These are phyloP conservation scores for Fusarium anguioides DNA, from an alignment of 2,329 filamentous ascomycete genomes.

Conservation along the genomic window DNA sequence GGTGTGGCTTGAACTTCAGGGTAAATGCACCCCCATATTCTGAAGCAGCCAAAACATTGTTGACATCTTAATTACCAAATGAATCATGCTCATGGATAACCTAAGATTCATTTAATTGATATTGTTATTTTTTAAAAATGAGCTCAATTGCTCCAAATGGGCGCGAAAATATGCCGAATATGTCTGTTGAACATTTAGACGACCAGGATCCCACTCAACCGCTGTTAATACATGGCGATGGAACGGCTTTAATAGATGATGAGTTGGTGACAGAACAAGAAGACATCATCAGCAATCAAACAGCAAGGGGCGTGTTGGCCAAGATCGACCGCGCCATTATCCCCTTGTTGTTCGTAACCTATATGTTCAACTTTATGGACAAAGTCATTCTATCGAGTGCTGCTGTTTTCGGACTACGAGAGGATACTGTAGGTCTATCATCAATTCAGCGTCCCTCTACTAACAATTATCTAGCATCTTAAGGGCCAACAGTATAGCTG, in stretches of 20 bases:
- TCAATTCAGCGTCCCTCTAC: background rate
- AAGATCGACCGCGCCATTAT: slow-evolving; percentile 68
- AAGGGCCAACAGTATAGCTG: slow-evolving; percentile 69
- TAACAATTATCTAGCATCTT: slow-evolving; percentile 34
- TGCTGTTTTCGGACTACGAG: slow-evolving; percentile 64
- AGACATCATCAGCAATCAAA: background rate
- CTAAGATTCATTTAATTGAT: no score
- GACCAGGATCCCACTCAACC: slow-evolving; percentile 1
- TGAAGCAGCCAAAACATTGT: no score
- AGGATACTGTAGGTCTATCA: slow-evolving; percentile 54
- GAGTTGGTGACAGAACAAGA: background rate
- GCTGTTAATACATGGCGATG: slow-evolving; percentile 7
- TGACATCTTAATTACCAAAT: no score
- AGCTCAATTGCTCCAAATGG: no score
- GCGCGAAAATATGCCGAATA: background rate
- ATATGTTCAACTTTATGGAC: slow-evolving; percentile 71
- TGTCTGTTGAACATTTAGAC: background rate
- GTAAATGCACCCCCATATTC: slow-evolving; percentile 20
- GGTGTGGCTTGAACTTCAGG: slow-evolving; percentile 20
- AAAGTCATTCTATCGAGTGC: slow-evolving; percentile 68
- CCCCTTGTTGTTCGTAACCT: slow-evolving; percentile 66
- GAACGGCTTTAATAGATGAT: background rate
- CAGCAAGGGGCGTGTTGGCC: slow-evolving; percentile 55
- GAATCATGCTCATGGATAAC: no score
- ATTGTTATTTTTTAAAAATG: no score